Evolutionary conservation across 495 filamentous ascomycete species (phyloP), one percentile per base, ranked within the genome.

Genomic region (Penicillium antarcticum): DNA sequence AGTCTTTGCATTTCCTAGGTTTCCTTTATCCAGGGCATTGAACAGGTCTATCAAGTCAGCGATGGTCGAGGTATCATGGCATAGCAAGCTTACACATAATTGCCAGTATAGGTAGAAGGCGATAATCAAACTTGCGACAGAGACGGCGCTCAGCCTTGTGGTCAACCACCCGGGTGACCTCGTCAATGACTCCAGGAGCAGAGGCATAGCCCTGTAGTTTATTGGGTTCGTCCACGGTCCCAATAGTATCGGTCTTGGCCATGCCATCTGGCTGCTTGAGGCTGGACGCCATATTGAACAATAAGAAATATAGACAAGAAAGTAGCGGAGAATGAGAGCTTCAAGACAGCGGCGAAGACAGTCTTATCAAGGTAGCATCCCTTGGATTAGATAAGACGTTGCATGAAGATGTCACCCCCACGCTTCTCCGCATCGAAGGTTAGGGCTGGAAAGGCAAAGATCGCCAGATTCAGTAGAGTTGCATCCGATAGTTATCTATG

Each of bases 1-100:
- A 0, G 86, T 89, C 64, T 89, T 80, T 11, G 87, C 87, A 60
- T 90, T 89, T 45, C 82, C 79, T 26, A 87, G 56, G 53, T 87
- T 87, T 9, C 79, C 80, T 52, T 87, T 87, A 59, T 87, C 84
- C n/a, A 87, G 71, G 16, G 73, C 72, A 60, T 84, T 85, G 67
- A 84, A 83, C 26, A 84, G 68, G 56, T 85, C 66, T 65, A 51
- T 47, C 17, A 8, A n/a, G 29, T 49, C 18, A 49, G 47, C 17
- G 5, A 4, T 13, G 18, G 8, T 34, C 18, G 1, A 2, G 17
- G 6, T 3, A 23, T 12, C 11, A 42, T n/a, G 8, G 40, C 10
- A 11, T 5, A 13, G 9, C 33, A 48, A 60, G 58, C 71, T 63
- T 60, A 76, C 78, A 84, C 84, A 87, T 87, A 1, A 83, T 36